A percentile compares a stretch with the other conserved stretches of the same genome.
Evolutionary conservation across 129 eudicot species (phyloP).

Genomic region (Ambrosia artemisiifolia): DNA sequence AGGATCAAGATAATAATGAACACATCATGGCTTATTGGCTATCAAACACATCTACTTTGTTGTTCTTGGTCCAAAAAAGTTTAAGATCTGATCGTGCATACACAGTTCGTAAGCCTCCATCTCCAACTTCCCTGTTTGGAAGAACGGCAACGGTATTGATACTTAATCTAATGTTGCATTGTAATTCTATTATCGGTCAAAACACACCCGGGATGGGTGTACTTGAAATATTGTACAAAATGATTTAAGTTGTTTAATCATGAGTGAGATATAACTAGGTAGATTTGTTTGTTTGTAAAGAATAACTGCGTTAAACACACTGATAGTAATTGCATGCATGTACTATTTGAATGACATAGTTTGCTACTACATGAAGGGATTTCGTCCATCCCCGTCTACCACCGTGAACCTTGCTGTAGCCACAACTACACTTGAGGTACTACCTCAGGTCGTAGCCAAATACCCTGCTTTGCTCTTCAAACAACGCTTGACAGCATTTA

Average conservation of each 20-base stretch:
- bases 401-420: no score
- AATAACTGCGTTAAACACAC: no score
- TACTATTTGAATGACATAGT: no score
- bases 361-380: slow-evolving; percentile 44
- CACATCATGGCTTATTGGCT: slow-evolving; percentile 84
- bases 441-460: no score
- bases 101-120: slow-evolving; percentile 56
- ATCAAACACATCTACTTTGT: slow-evolving; percentile 67
- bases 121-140: slow-evolving; percentile 78
- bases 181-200: no score
- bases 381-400: no score
- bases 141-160: slow-evolving; percentile 68
- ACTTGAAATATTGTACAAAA: not conserved
- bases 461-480: slow-evolving; percentile 86
- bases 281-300: no score
- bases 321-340: no score
- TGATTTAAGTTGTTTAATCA: no score
- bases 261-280: no score
- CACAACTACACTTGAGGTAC: no score
- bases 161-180: not conserved
- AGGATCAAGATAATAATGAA: slow-evolving; percentile 73
- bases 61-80: slow-evolving; percentile 71
- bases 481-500: slow-evolving; percentile 80
- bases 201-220: no score
- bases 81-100: slow-evolving; percentile 49